phyloP scores from a whole-genome alignment of 129 eudicot genomes.

The Flaveria robusta region DNA sequence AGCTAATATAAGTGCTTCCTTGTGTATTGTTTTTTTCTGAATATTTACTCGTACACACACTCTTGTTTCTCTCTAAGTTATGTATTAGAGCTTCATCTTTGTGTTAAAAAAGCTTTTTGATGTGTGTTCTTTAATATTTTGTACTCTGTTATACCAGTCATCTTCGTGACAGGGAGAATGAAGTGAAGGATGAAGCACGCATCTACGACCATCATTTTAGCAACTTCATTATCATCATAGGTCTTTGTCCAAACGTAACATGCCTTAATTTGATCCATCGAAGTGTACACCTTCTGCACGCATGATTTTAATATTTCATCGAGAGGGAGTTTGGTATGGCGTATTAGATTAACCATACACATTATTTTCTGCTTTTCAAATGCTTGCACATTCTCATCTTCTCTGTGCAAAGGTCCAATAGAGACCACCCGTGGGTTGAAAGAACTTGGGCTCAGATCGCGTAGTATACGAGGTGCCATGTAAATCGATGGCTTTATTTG shows the following conservation, averaged over 20 bases:
- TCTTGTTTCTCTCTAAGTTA: no score
- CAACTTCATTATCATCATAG: neutral
- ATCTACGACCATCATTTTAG: constrained; percentile 5
- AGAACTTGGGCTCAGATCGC: neutral
- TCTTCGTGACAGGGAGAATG: no score
- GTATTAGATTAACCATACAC: neutral
- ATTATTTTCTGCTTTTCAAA: neutral
- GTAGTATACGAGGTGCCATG: neutral
- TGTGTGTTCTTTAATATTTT: no score
- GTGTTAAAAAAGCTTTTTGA: no score
- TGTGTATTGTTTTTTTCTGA: no score
- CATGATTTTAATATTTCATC: neutral
- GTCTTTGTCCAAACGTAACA: constrained; percentile 6
- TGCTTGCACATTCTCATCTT: neutral
- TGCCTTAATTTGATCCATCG: neutral
- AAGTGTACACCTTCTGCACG: neutral
- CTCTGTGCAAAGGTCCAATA: constrained; percentile 20
- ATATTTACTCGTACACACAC: no score
- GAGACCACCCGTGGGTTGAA: constrained; percentile 4
- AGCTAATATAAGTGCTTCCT: no score
- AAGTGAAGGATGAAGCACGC: constrained; percentile 2
- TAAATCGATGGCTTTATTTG: neutral
- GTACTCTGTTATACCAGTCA: no score
- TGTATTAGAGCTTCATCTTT: no score
- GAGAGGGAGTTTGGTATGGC: neutral